A percentile compares a stretch with the other conserved stretches of the same genome.
These are phyloP conservation scores for Sporothrix globosa DNA, from an alignment of 2,329 filamentous ascomycete genomes.

Conservation along the genomic window DNA sequence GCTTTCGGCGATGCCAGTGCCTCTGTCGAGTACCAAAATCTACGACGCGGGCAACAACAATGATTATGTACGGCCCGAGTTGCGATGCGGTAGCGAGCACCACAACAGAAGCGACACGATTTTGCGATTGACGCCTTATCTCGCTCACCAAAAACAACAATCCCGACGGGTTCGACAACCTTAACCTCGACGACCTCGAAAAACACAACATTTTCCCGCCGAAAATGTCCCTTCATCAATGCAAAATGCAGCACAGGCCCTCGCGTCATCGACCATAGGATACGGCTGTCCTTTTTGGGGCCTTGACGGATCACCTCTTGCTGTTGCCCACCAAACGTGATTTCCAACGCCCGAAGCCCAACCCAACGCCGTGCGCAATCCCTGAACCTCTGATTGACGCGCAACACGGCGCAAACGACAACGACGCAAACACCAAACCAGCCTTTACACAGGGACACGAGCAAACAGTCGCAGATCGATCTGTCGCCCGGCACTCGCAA, in stretches of 20 bases:
- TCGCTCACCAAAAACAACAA: constrained; percentile 1
- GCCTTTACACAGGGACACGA: neutral
- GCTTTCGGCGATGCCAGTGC: neutral
- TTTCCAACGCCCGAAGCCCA: neutral
- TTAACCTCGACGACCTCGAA: neutral
- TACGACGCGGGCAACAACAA: constrained; percentile 3
- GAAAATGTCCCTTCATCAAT: neutral
- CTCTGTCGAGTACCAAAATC: neutral
- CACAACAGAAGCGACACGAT: neutral
- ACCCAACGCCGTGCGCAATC: neutral
- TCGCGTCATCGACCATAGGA: constrained; percentile 1
- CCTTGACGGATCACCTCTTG: neutral
- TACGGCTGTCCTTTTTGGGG: neutral
- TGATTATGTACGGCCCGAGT: neutral
- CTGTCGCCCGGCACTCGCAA: neutral
- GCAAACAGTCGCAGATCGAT: constrained; percentile 14
- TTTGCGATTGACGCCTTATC: constrained; percentile 23
- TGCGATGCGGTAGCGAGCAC: neutral
- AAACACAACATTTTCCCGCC: neutral
- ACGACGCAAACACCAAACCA: neutral
- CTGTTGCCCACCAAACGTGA: neutral
- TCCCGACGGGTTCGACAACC: neutral
- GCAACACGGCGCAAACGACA: neutral
- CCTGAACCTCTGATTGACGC: neutral
- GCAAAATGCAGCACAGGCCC: neutral